phyloP scores from a whole-genome alignment of 2,329 filamentous ascomycete genomes.

The Thermothelomyces thermophilus region DNA sequence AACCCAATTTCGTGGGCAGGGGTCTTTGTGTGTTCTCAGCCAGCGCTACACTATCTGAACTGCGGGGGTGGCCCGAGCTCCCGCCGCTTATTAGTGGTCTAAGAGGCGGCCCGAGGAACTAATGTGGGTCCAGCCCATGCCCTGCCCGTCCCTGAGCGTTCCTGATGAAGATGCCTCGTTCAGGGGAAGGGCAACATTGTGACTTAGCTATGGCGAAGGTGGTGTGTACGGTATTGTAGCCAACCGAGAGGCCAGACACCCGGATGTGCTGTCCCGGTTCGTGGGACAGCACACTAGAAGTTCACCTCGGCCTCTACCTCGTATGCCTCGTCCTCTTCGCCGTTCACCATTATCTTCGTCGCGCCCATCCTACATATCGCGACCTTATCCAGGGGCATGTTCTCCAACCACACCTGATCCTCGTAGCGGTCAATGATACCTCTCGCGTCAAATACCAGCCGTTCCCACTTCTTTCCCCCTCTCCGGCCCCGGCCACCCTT shows the following conservation, averaged over 20 bases:
- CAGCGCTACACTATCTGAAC: not conserved
- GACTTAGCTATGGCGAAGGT: no score
- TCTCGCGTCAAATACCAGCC: conserved; percentile 47
- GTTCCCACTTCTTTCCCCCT: conserved; percentile 29
- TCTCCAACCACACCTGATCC: conserved; percentile 63
- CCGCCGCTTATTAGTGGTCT: no score
- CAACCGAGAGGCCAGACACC: no score
- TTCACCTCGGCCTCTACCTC: conserved; percentile 46
- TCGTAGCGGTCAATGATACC: conserved; percentile 53
- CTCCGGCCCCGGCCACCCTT: conserved; percentile 23
- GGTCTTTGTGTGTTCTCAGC: not conserved
- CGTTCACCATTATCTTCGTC: conserved; percentile 50
- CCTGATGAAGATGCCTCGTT: no score
- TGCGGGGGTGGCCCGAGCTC: conserved; percentile 18
- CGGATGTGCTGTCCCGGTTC: no score
- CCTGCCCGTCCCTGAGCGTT: not conserved
- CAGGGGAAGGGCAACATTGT: no score
- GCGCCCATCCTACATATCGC: conserved; percentile 87
- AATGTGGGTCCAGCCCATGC: not conserved
- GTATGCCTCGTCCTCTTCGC: conserved; percentile 47
- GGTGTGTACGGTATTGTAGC: no score
- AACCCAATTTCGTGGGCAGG: not conserved
- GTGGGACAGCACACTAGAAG: conserved; percentile 26
- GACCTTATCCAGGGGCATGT: conserved; percentile 61
- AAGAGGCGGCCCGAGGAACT: no score